These are phyloP conservation scores for Fraxinus americana DNA, from an alignment of 257 asterid genomes.

Conservation along the genomic window DNA sequence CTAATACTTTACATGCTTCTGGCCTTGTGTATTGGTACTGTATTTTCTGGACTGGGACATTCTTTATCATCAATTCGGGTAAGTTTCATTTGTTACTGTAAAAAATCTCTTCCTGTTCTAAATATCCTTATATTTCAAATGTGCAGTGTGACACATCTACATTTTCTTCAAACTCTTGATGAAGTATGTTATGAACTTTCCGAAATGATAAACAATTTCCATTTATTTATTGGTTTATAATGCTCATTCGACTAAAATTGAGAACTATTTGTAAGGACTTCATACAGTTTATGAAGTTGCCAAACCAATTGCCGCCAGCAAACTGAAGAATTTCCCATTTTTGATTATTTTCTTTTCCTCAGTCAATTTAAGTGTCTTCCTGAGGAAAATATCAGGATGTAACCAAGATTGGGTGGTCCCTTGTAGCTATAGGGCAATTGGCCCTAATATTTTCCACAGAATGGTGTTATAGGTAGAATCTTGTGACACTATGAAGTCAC, in stretches of 20 bases:
- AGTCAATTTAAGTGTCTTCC: too few species aligned
- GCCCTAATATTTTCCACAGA: not conserved
- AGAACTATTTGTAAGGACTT: not conserved
- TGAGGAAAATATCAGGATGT: too few species aligned
- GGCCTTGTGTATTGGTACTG: conserved; percentile 75
- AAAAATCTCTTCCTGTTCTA: not conserved
- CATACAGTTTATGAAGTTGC: not conserved
- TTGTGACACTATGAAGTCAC: not conserved
- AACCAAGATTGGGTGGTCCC: not conserved
- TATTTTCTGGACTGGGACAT: conserved; percentile 93
- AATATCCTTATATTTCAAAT: not conserved
- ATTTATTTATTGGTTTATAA: not conserved
- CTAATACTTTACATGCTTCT: conserved; percentile 79
- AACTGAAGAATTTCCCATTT: not conserved
- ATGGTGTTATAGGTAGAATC: not conserved
- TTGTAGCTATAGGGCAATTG: not conserved
- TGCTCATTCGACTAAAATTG: not conserved
- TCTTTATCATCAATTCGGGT: conserved; percentile 94
- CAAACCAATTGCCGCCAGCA: not conserved
- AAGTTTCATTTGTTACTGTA: conserved; percentile 32
- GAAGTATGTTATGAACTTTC: not conserved
- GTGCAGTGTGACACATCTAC: not conserved
- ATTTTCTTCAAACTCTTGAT: not conserved
- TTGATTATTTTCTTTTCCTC: not conserved
- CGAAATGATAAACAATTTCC: not conserved